Conservation (phyloP, 495 filamentous ascomycete species). For the Tuber borchii region DNA sequence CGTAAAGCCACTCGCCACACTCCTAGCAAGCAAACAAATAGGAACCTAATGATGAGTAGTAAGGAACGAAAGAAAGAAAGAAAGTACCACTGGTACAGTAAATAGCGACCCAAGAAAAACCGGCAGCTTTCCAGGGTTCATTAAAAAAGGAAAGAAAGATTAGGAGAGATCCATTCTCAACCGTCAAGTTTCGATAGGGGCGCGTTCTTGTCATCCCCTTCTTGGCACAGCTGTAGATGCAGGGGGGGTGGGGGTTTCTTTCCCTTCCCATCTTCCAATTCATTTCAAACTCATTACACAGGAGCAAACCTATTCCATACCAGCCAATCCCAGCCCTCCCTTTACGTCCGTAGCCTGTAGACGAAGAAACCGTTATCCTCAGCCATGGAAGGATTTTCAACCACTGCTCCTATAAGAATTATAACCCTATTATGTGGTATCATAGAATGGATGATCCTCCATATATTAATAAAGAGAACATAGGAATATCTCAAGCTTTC, state of each 20-base stretch:
- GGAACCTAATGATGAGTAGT: neutral
- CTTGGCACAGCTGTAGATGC: neutral
- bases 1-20: neutral
- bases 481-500: no score
- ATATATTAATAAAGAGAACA: no score
- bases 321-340: no score
- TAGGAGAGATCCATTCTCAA: conserved; percentile 6
- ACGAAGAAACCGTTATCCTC: no score
- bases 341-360: no score
- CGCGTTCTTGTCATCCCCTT: neutral
- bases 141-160: neutral
- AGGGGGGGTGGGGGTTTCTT: neutral
- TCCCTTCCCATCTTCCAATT: neutral
- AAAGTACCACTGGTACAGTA: neutral
- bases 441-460: no score
- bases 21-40: neutral
- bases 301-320: no score
- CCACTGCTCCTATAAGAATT: no score
- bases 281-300: no score
- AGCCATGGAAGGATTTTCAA: no score
- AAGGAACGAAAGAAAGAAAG: conserved; percentile 1
- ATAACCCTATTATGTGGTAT: no score
- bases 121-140: conserved; percentile 1
- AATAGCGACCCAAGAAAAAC: neutral
- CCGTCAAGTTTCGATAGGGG: neutral